A percentile compares a stretch with the other conserved stretches of the same genome.
Evolutionary conservation across 768 basidiomycete genomes (phyloP).

Genomic region (Termitomyces sp.): DNA sequence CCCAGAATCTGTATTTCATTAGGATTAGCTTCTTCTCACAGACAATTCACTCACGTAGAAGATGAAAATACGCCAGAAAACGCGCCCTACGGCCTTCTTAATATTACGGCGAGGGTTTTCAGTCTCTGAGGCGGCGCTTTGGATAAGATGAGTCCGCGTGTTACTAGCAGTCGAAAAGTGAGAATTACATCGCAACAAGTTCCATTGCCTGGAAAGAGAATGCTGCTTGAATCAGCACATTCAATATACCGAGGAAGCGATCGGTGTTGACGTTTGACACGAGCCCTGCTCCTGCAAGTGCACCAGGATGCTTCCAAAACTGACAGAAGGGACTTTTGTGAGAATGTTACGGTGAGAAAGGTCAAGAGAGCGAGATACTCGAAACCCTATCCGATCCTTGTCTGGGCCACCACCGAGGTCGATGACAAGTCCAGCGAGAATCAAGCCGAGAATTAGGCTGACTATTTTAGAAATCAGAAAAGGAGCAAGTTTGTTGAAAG

Average conservation of each 20-base stretch:
- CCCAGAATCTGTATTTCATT: conserved; percentile 49
- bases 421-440: conserved; percentile 62
- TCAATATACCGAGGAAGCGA: conserved; percentile 41
- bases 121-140: conserved; percentile 72
- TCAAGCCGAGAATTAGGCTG: conserved; percentile 54
- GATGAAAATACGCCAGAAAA: conserved; percentile 76
- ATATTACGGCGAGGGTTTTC: conserved; percentile 78
- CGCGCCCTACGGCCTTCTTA: conserved; percentile 67
- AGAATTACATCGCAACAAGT: conserved; percentile 56
- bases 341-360: not conserved
- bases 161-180: not conserved
- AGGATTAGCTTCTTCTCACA: not conserved
- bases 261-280: conserved; percentile 40
- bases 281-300: conserved; percentile 39
- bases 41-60: conserved; percentile 54
- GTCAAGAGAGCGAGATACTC: conserved; percentile 33
- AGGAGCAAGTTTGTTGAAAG: not conserved
- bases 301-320: conserved; percentile 76
- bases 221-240: conserved; percentile 48
- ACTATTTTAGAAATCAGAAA: conserved; percentile 29
- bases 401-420: conserved; percentile 77
- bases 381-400: conserved; percentile 65
- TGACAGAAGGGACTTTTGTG: conserved; percentile 15
- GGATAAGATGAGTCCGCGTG: conserved; percentile 1
- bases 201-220: conserved; percentile 83